phyloP scores from a whole-genome alignment of 257 asterid genomes.

The Haberlea rhodopensis region DNA sequence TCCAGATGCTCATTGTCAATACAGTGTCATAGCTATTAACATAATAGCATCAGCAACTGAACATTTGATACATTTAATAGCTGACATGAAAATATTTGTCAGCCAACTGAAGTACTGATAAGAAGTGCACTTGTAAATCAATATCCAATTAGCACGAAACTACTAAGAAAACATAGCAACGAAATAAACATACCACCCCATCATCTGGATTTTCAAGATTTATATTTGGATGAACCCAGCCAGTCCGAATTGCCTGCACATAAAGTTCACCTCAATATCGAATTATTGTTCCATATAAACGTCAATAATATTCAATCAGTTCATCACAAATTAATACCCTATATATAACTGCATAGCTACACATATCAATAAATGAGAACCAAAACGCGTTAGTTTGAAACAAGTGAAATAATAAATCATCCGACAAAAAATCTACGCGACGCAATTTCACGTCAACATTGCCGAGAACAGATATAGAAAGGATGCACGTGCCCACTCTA shows the following conservation, averaged over 20 bases:
- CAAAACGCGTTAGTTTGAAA: conserved; percentile 8
- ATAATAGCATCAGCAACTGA: conserved; percentile 8
- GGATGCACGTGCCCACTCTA: no score
- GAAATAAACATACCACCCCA: conserved; percentile 65
- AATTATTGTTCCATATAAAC: conserved; percentile 1
- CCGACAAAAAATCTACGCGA: conserved; percentile 13
- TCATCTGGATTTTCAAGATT: conserved; percentile 89
- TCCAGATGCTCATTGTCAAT: conserved; percentile 16
- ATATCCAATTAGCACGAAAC: conserved; percentile 6
- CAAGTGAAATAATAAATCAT: background rate
- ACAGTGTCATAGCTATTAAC: conserved; percentile 13
- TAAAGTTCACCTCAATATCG: conserved; percentile 19
- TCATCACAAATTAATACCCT: conserved; percentile 1
- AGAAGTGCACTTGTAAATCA: background rate
- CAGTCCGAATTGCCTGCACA: conserved; percentile 78
- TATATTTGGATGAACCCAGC: no score
- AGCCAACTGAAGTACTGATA: background rate
- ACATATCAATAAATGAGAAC: conserved; percentile 13
- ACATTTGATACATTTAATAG: background rate
- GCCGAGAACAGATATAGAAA: no score
- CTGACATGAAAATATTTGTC: background rate
- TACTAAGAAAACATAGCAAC: conserved; percentile 10
- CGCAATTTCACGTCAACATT: no score
- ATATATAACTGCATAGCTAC: conserved; percentile 1
- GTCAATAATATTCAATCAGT: conserved; percentile 19